A percentile compares a stretch with the other conserved stretches of the same genome.
Conservation (phyloP, 805 yeast species). For the Wickerhamiella brachini region DNA sequence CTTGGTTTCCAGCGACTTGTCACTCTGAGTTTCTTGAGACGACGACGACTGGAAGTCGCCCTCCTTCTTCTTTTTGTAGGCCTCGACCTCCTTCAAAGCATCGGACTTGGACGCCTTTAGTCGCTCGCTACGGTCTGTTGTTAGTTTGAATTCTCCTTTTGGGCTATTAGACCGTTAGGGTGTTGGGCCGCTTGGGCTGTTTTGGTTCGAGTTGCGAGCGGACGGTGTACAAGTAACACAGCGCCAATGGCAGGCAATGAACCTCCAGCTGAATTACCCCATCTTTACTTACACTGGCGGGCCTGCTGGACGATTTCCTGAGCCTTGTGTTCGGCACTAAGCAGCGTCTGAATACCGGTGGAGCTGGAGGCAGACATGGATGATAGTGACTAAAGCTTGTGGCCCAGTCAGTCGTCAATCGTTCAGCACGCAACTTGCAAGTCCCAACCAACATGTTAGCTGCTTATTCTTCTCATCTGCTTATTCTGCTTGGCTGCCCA, state of each 20-base stretch:
- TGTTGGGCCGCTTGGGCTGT: too few relatives aligned
- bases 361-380: slow-evolving; percentile 31
- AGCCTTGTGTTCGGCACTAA: slow-evolving; percentile 91
- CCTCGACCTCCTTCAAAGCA: slow-evolving; percentile 78
- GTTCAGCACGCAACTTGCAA: not conserved
- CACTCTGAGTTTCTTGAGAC: slow-evolving; percentile 57
- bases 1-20: slow-evolving; percentile 60
- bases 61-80: slow-evolving; percentile 75
- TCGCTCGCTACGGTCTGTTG: slow-evolving; percentile 44
- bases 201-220: too few relatives aligned
- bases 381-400: not conserved
- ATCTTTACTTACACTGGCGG: slow-evolving; percentile 50
- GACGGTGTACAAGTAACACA: too few relatives aligned
- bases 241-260: not conserved
- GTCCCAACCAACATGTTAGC: too few relatives aligned
- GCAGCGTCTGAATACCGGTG: slow-evolving; percentile 55
- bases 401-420: too few relatives aligned
- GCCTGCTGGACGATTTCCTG: slow-evolving; percentile 90
- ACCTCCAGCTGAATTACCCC: not conserved
- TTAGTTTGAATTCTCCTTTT: too few relatives aligned
- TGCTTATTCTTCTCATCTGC: too few relatives aligned
- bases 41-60: slow-evolving; percentile 63
- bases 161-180: too few relatives aligned
- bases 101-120: slow-evolving; percentile 90
- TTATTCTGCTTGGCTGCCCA: too few relatives aligned